Percentiles rank a stretch among this genome's conserved stretches.
Evolutionary conservation across 495 filamentous ascomycete species (phyloP).

Genomic region (Hyaloscypha hepaticicola): DNA sequence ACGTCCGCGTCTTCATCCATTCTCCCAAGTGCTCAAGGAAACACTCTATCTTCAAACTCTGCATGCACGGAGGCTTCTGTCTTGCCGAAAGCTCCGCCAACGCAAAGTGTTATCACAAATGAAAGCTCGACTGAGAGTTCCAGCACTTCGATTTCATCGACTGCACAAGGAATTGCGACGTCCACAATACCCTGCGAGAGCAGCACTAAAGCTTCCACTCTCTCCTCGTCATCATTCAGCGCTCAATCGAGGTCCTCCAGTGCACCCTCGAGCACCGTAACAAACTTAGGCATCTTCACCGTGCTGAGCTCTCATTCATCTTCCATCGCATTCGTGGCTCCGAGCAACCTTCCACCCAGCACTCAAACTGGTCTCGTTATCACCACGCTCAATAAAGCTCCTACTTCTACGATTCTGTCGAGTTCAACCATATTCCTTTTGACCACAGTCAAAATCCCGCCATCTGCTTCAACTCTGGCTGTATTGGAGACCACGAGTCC

Average conservation of each 20-base stretch:
- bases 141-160: too few species aligned
- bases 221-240: background rate
- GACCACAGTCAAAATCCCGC: background rate
- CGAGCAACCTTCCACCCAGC: too few species aligned
- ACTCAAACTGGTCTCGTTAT: too few species aligned
- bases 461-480: background rate
- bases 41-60: too few species aligned
- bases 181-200: background rate
- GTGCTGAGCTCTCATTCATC: background rate
- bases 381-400: too few species aligned
- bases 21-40: too few species aligned
- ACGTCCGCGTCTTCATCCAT: too few species aligned
- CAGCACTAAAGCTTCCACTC: background rate
- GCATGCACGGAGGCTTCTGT: too few species aligned
- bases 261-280: background rate
- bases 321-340: background rate
- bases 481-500: background rate
- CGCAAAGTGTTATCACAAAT: too few species aligned
- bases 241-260: background rate
- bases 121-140: too few species aligned
- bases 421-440: background rate
- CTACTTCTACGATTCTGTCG: background rate
- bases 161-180: too few species aligned
- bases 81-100: too few species aligned
- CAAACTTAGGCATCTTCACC: background rate